phyloP scores from a whole-genome alignment of 2,329 filamentous ascomycete species.

The Zymoseptoria brevis region DNA sequence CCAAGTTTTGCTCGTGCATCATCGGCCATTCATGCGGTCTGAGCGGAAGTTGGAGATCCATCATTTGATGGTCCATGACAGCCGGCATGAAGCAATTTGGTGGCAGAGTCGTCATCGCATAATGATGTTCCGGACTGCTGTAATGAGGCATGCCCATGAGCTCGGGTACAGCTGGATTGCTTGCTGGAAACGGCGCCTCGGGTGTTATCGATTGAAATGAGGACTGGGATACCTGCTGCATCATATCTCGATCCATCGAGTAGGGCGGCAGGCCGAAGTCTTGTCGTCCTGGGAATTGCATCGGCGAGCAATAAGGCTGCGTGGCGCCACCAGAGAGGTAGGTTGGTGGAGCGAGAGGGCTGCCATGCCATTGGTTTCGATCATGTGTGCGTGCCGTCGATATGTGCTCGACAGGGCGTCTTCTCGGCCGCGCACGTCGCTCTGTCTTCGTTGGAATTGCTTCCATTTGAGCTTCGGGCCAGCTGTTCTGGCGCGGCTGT shows the following conservation, averaged over 20 bases:
- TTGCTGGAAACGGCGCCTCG: conserved; percentile 5
- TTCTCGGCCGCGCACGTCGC: neutral
- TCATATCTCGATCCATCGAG: conserved; percentile 6
- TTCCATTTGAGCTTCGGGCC: neutral
- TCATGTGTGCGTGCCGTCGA: neutral
- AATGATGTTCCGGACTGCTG: neutral
- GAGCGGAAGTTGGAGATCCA: conserved; percentile 9
- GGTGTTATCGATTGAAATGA: conserved; percentile 16
- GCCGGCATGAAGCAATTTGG: conserved; percentile 12
- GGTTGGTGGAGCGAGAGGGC: neutral
- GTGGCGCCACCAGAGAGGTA: neutral
- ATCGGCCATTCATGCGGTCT: conserved; percentile 4
- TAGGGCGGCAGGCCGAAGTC: conserved; percentile 11
- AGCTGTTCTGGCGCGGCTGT: conserved; percentile 1
- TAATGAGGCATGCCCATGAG: neutral
- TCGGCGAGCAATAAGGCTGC: neutral
- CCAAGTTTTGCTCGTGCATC: conserved; percentile 1
- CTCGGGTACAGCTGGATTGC: neutral
- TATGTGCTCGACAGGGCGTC: neutral
- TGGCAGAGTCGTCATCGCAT: conserved; percentile 4
- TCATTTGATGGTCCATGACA: conserved; percentile 3
- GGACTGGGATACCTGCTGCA: conserved; percentile 17
- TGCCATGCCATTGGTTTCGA: neutral
- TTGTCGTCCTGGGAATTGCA: conserved; percentile 8
- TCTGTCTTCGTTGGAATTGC: conserved; percentile 1